Evolutionary conservation across 2,329 filamentous ascomycete genomes (phyloP).

Genomic region (Mycogone perniciosa): DNA sequence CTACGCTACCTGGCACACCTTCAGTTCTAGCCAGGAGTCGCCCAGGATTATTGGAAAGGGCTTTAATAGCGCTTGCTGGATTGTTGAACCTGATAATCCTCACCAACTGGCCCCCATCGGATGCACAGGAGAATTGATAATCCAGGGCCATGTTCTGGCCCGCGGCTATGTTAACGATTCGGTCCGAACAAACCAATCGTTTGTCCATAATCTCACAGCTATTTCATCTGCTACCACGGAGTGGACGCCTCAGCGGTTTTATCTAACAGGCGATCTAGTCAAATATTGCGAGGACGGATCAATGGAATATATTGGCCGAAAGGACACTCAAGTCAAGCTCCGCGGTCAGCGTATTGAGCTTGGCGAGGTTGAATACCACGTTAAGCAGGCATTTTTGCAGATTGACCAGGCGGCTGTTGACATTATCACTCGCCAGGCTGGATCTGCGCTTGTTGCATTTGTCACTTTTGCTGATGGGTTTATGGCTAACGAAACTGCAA

Average conservation of each 20-base stretch:
- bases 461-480: not conserved
- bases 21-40: not conserved
- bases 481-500: not conserved
- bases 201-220: too few relatives aligned
- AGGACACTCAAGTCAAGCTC: constrained; percentile 5
- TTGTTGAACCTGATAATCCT: constrained; percentile 4
- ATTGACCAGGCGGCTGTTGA: constrained; percentile 10
- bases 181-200: not conserved
- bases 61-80: constrained; percentile 5
- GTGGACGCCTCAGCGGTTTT: constrained; percentile 3
- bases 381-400: not conserved
- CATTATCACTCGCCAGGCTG: not conserved
- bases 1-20: constrained; percentile 3
- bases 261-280: constrained; percentile 1
- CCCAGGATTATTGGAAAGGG: not conserved
- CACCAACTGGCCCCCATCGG: constrained; percentile 5
- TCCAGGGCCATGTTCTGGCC: not conserved
- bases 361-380: constrained; percentile 4
- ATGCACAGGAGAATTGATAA: constrained; percentile 3
- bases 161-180: not conserved
- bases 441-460: constrained; percentile 5
- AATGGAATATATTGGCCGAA: constrained; percentile 3
- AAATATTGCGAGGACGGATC: constrained; percentile 3
- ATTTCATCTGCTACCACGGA: constrained; percentile 5
- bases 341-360: constrained; percentile 4